Evolutionary conservation across 2,329 filamentous ascomycete genomes (phyloP).

Genomic region (Colletotrichum higginsianum): DNA sequence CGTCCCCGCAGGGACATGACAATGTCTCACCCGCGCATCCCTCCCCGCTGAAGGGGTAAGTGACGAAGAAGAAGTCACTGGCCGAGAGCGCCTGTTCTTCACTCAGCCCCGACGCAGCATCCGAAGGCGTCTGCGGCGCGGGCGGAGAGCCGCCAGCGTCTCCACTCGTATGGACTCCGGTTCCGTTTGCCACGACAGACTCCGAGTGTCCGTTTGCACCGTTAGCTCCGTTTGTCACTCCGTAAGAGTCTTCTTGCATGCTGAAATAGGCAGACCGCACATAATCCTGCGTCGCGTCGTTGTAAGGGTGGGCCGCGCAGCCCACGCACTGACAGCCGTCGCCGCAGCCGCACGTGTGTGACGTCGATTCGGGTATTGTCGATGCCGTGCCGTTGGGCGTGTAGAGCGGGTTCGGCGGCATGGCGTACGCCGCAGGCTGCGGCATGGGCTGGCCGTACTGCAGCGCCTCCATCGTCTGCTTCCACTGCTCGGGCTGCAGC

Average conservation of each 20-base stretch:
- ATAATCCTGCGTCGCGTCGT: conserved; percentile 71
- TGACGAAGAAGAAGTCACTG: conserved; percentile 73
- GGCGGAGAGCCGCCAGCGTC: conserved; percentile 50
- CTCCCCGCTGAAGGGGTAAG: conserved; percentile 63
- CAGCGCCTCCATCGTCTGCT: conserved; percentile 61
- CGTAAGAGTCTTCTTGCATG: conserved; percentile 55
- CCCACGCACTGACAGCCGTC: conserved; percentile 77
- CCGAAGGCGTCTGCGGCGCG: conserved; percentile 63
- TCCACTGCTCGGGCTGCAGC: conserved; percentile 68
- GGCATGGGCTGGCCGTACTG: conserved; percentile 54
- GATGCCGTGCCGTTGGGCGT: conserved; percentile 29
- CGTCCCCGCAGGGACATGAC: conserved; percentile 71
- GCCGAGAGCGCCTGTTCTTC: conserved; percentile 68
- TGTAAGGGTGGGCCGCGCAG: conserved; percentile 78
- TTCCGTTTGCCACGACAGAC: conserved; percentile 28
- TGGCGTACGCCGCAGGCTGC: conserved; percentile 43
- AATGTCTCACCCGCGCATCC: conserved; percentile 64
- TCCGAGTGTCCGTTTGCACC: conserved; percentile 43
- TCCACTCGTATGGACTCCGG: conserved; percentile 23
- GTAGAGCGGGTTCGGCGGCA: conserved; percentile 33
- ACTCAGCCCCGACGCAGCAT: conserved; percentile 59
- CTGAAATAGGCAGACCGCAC: conserved; percentile 64
- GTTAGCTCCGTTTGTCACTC: conserved; percentile 46
- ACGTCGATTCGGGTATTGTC: conserved; percentile 49
- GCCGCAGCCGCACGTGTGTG: conserved; percentile 72